A percentile compares a stretch with the other conserved stretches of the same genome.
Conservation (phyloP, 345 rosid genomes). For the Clausena lansium region DNA sequence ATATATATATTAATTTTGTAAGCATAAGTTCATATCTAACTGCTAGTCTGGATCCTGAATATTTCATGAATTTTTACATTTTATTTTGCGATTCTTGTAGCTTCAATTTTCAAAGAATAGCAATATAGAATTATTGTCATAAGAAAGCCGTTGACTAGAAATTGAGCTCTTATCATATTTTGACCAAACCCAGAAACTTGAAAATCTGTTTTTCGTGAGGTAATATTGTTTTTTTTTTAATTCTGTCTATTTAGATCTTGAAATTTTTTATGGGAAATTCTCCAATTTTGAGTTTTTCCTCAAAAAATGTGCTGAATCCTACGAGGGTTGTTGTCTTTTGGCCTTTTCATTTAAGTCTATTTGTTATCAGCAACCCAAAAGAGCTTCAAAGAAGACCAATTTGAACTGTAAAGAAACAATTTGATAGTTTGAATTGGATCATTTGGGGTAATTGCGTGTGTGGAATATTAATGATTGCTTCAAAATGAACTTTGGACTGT, state of each 20-base stretch:
- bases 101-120: background rate
- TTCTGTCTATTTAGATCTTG: background rate
- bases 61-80: background rate
- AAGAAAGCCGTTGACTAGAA: background rate
- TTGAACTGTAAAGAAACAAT: too few species aligned
- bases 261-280: background rate
- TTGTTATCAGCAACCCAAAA: background rate
- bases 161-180: background rate
- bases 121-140: background rate
- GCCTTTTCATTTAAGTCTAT: background rate
- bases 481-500: background rate
- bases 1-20: background rate
- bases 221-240: background rate
- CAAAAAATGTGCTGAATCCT: background rate
- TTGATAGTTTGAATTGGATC: too few species aligned
- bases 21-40: background rate
- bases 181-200: background rate
- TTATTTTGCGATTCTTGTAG: background rate
- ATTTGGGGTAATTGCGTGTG: background rate
- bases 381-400: background rate
- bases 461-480: background rate
- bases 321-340: background rate
- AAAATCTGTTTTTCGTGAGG: background rate
- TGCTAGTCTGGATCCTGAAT: conserved; percentile 2
- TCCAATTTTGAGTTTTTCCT: background rate